A percentile compares a stretch with the other conserved stretches of the same genome.
Evolutionary conservation across 306 rosid genomes (phyloP).

Genomic region (Cotoneaster glaucophyllus): DNA sequence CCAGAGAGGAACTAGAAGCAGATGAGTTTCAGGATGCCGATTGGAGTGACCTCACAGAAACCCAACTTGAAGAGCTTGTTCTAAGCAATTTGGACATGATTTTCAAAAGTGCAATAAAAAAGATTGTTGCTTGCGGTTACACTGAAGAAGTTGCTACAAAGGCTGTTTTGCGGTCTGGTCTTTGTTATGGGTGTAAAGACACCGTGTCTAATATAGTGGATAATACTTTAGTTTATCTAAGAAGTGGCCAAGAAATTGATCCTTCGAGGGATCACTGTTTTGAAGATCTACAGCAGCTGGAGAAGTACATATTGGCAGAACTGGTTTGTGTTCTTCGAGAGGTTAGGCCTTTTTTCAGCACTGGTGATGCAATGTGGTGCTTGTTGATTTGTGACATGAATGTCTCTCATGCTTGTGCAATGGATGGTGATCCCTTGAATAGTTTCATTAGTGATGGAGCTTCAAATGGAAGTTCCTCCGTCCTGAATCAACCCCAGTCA

Average conservation of each 20-base stretch:
- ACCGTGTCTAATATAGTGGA: slow-evolving; percentile 75
- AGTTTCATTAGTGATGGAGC: slow-evolving; percentile 34
- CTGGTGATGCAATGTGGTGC: slow-evolving; percentile 97
- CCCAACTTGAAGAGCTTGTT: slow-evolving; percentile 74
- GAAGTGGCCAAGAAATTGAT: slow-evolving; percentile 69
- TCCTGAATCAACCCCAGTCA: slow-evolving; percentile 35
- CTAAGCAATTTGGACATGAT: slow-evolving; percentile 57
- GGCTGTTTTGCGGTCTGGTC: slow-evolving; percentile 75
- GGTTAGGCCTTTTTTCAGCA: slow-evolving; percentile 80
- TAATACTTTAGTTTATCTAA: slow-evolving; percentile 61
- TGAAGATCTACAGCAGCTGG: slow-evolving; percentile 76
- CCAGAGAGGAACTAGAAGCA: slow-evolving; percentile 54
- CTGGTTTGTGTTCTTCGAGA: slow-evolving; percentile 83
- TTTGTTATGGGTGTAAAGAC: slow-evolving; percentile 83
- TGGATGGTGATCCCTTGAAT: slow-evolving; percentile 51
- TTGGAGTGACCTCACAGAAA: slow-evolving; percentile 83
- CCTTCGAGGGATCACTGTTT: slow-evolving; percentile 67
- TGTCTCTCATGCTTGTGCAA: slow-evolving; percentile 81
- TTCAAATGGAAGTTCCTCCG: slow-evolving; percentile 33
- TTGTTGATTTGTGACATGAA: slow-evolving; percentile 81
- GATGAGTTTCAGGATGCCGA: slow-evolving; percentile 67
- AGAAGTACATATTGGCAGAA: slow-evolving; percentile 79
- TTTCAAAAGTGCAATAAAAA: slow-evolving; percentile 70
- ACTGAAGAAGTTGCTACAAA: slow-evolving; percentile 66
- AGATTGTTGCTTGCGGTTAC: slow-evolving; percentile 62